Evolutionary conservation across 257 asterid genomes (phyloP).

Genomic region (Solanum pennellii): DNA sequence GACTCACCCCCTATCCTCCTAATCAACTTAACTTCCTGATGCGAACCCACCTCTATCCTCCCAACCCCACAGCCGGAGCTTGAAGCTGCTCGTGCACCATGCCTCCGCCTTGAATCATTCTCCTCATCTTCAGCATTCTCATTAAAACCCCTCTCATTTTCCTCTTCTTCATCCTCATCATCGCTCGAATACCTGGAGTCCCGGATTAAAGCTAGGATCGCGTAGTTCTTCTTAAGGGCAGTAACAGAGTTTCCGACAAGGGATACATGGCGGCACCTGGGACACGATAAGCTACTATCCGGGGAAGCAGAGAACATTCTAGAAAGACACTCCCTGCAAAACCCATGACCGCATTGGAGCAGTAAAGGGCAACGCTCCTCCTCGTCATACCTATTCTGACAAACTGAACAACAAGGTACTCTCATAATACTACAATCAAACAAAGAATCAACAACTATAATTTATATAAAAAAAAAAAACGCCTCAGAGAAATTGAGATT

Average conservation of each 20-base stretch:
- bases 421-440: conserved; percentile 27
- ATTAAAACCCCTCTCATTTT: conserved; percentile 9
- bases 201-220: conserved; percentile 60
- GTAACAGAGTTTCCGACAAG: conserved; percentile 86
- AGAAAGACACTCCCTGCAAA: conserved; percentile 87
- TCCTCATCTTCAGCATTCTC: conserved; percentile 13
- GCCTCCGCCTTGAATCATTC: not conserved
- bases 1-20: conserved; percentile 51
- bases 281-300: conserved; percentile 74
- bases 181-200: conserved; percentile 26
- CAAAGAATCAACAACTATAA: not conserved
- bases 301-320: conserved; percentile 69
- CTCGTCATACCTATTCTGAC: conserved; percentile 85
- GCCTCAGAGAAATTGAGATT: not conserved
- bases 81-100: conserved; percentile 12
- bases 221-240: conserved; percentile 74
- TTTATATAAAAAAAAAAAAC: not conserved
- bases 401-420: conserved; percentile 82
- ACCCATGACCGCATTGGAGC: conserved; percentile 99
- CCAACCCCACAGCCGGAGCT: conserved; percentile 25
- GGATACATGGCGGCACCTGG: conserved; percentile 92
- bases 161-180: conserved; percentile 65
- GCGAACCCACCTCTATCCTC: conserved; percentile 57
- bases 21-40: conserved; percentile 58
- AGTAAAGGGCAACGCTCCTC: conserved; percentile 87